Evolutionary conservation across 2,329 filamentous ascomycete species (phyloP).

Genomic region (Lecanicillium sp.): DNA sequence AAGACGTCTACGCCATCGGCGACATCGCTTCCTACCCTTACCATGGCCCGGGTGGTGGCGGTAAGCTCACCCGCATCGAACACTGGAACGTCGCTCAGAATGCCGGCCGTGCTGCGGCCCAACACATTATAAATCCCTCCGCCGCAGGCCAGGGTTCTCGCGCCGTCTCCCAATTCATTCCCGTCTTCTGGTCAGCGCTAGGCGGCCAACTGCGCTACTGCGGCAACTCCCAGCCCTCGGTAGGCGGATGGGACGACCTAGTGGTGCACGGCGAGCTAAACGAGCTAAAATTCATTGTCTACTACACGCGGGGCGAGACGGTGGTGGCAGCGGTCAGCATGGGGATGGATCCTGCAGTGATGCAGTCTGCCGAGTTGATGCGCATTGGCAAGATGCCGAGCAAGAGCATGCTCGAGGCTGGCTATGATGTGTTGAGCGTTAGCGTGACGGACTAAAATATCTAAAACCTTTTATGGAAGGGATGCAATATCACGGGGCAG

Average conservation of each 20-base stretch:
- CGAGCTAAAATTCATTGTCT: conserved; percentile 78
- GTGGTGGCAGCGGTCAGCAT: conserved; percentile 88
- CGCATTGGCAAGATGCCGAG: conserved; percentile 69
- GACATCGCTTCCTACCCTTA: conserved; percentile 96
- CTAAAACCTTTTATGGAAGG: not conserved
- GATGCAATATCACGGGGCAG: conserved; percentile 5
- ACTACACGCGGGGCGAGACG: conserved; percentile 77
- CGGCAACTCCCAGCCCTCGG: conserved; percentile 56
- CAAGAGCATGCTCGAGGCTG: conserved; percentile 67
- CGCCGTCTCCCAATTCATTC: conserved; percentile 68
- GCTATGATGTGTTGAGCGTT: conserved; percentile 41
- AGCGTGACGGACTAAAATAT: conserved; percentile 23
- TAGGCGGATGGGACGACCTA: conserved; percentile 75
- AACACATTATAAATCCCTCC: conserved; percentile 59
- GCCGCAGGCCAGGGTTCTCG: conserved; percentile 20
- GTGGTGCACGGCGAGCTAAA: conserved; percentile 69
- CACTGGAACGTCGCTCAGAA: conserved; percentile 99
- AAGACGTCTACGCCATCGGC: conserved; percentile 85
- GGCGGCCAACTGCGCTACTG: conserved; percentile 88
- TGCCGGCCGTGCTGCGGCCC: conserved; percentile 70
- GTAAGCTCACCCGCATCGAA: conserved; percentile 73
- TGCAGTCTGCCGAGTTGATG: conserved; percentile 79
- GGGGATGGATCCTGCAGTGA: conserved; percentile 82
- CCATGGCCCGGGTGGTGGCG: conserved; percentile 75
- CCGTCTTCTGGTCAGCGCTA: conserved; percentile 94